Percentiles rank a stretch among this genome's conserved stretches.
Conservation (phyloP, 805 yeast species). For the Candida lessepsii region DNA sequence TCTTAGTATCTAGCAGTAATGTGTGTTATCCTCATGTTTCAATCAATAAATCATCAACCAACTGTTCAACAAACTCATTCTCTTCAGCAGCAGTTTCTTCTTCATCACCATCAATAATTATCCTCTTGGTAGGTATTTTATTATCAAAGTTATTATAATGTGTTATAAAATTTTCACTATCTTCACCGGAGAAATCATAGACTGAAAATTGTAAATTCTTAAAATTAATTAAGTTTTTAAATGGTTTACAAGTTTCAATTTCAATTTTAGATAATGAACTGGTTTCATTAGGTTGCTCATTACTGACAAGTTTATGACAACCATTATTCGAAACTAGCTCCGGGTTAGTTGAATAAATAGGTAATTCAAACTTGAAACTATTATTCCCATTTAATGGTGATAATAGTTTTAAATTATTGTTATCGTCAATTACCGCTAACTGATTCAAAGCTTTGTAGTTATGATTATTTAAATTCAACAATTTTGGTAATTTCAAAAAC, state of each 20-base stretch:
- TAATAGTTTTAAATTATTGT: slow-evolving; percentile 30
- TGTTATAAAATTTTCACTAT: slow-evolving; percentile 18
- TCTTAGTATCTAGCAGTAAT: too few species aligned
- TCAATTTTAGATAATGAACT: slow-evolving; percentile 47
- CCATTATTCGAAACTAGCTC: slow-evolving; percentile 15
- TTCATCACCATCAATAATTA: slow-evolving; percentile 12
- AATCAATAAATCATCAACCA: slow-evolving; percentile 9
- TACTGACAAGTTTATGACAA: not conserved
- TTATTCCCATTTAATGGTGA: slow-evolving; percentile 40
- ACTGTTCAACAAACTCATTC: slow-evolving; percentile 10
- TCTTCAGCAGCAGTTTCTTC: not conserved
- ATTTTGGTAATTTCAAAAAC: slow-evolving; percentile 25
- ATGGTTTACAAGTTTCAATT: slow-evolving; percentile 52
- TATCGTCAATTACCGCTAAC: slow-evolving; percentile 32
- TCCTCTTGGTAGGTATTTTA: slow-evolving; percentile 18
- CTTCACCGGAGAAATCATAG: slow-evolving; percentile 20
- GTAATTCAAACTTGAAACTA: slow-evolving; percentile 42
- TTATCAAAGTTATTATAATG: slow-evolving; percentile 22
- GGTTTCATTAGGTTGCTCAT: not conserved
- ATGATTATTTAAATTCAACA: slow-evolving; percentile 17
- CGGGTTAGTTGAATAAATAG: slow-evolving; percentile 18
- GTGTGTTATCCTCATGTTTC: too few species aligned
- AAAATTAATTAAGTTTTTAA: slow-evolving; percentile 29
- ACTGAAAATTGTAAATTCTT: slow-evolving; percentile 30
- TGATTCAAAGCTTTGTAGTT: slow-evolving; percentile 20